Evolutionary conservation across 176 grass and related monocot species (phyloP).

Genomic region (Metroxylon sagu): DNA sequence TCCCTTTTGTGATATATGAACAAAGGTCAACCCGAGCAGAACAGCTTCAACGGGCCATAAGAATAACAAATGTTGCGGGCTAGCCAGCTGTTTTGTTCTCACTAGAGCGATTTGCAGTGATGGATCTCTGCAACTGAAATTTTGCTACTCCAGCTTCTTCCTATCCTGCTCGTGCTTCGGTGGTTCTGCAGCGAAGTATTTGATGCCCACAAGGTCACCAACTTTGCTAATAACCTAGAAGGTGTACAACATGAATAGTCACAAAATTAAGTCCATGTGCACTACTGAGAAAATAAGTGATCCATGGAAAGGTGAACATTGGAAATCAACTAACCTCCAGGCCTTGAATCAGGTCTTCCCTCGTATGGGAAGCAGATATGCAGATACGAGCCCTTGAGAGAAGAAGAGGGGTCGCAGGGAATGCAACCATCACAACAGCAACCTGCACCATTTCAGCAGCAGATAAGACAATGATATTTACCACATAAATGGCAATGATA

Average conservation of each 20-base stretch:
- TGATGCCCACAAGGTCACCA: slow-evolving; percentile 91
- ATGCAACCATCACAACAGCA: slow-evolving; percentile 89
- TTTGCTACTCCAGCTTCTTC: slow-evolving; percentile 56
- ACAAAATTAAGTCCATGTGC: too few relatives aligned
- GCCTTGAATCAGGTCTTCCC: slow-evolving; percentile 85
- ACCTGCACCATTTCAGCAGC: slow-evolving; percentile 34
- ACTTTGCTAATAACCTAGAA: slow-evolving; percentile 94
- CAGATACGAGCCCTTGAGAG: slow-evolving; percentile 92
- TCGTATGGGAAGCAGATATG: slow-evolving; percentile 82
- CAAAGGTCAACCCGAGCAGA: too few relatives aligned
- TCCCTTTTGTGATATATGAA: too few relatives aligned
- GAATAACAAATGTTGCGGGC: too few relatives aligned
- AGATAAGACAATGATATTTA: too few relatives aligned
- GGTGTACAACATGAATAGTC: not conserved
- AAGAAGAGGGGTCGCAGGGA: slow-evolving; percentile 83
- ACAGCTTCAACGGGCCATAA: too few relatives aligned
- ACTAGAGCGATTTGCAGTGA: too few relatives aligned
- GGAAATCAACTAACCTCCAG: slow-evolving; percentile 49
- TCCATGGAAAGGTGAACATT: too few relatives aligned
- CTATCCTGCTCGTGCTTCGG: slow-evolving; percentile 36
- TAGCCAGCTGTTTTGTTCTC: too few relatives aligned
- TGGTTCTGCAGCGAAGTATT: slow-evolving; percentile 82
- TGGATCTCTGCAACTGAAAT: too few relatives aligned
- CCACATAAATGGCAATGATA: too few relatives aligned
- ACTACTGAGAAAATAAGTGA: too few relatives aligned